Evolutionary conservation across 2,329 filamentous ascomycete species (phyloP), one percentile per base, ranked within the genome.

Genomic region (Monosporascus ibericus): DNA sequence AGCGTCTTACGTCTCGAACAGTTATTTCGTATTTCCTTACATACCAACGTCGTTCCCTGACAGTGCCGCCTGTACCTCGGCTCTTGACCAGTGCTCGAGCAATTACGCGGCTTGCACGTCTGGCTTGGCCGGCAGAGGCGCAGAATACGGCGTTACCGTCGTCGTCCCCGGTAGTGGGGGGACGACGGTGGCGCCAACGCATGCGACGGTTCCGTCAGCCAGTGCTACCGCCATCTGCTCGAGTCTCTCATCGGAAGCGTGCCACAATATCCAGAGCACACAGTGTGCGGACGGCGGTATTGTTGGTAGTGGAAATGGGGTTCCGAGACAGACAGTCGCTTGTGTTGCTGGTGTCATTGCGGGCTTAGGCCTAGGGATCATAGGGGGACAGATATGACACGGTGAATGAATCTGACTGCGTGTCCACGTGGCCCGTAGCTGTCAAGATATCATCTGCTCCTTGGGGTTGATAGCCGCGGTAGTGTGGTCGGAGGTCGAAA

Each of bases 1-100:
- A 2, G 70, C 71, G 20, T 80, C 79, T 36, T 82, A 75, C 62
- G 79, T 85, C 18, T 67, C 74, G 42, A 85, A 85, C 63, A 59
- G 70, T 25, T 84, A 78, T 66, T 85, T 84, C 64, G 74, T 78
- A 11, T 85, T 84, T 64, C 82, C 82, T 2, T 79, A 80, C 60
- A 74, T 82, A 49, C 68, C 72, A 47, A 81, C 77, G 1, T 73
- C 73, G 14, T 83, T 81, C 55, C 63, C 68, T 53, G 75, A 83
- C 58, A 65, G 68, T 18, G 76, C 69, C 15, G 74, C 75, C 6
- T 85, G 82, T 61, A 73, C 73, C 3, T 72, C 75, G 0, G 81
- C 80, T 17, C 68, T 77, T 47, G 68, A 64, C 40, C 73, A 75
- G 51, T 85, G 82, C 66, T 74, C 74, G 44, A 63, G 67, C 22